Conservation (phyloP, 2,329 filamentous ascomycete species). For the Ophiobolus disseminans region DNA sequence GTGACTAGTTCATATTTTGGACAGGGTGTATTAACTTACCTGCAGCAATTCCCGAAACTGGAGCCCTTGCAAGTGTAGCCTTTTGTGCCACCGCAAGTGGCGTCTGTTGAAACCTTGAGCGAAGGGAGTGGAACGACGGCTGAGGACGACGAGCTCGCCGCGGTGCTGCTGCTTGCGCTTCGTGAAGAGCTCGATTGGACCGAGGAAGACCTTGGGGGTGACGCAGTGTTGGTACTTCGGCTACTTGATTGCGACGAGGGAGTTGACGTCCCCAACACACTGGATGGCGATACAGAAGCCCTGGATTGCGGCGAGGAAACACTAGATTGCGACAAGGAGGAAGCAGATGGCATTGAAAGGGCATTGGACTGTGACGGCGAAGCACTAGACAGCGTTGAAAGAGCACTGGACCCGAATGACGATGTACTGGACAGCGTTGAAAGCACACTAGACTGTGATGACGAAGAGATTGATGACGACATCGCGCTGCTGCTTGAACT, state of each 20-base stretch:
- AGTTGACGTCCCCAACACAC: slow-evolving; percentile 22
- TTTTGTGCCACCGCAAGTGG: slow-evolving; percentile 16
- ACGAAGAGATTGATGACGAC: neutral
- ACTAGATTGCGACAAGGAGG: neutral
- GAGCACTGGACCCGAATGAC: neutral
- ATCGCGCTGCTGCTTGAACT: neutral
- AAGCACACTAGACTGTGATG: neutral
- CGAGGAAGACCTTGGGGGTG: neutral
- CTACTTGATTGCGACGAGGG: neutral
- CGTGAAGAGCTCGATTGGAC: slow-evolving; percentile 14
- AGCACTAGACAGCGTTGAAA: neutral
- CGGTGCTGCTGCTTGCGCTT: neutral
- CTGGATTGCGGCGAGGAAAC: neutral
- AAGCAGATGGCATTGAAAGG: neutral
- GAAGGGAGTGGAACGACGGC: slow-evolving; percentile 5
- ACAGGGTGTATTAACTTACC: neutral
- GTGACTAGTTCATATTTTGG: neutral
- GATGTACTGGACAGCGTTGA: neutral
- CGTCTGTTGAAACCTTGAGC: slow-evolving; percentile 14
- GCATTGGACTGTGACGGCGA: neutral
- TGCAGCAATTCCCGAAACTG: slow-evolving; percentile 21
- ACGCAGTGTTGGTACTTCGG: neutral
- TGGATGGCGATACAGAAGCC: neutral
- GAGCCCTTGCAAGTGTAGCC: slow-evolving; percentile 23
- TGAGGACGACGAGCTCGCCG: neutral